A percentile compares a stretch with the other conserved stretches of the same genome.
phyloP scores from a whole-genome alignment of 768 basidiomycete genomes.

The Butyriboletus loyo region DNA sequence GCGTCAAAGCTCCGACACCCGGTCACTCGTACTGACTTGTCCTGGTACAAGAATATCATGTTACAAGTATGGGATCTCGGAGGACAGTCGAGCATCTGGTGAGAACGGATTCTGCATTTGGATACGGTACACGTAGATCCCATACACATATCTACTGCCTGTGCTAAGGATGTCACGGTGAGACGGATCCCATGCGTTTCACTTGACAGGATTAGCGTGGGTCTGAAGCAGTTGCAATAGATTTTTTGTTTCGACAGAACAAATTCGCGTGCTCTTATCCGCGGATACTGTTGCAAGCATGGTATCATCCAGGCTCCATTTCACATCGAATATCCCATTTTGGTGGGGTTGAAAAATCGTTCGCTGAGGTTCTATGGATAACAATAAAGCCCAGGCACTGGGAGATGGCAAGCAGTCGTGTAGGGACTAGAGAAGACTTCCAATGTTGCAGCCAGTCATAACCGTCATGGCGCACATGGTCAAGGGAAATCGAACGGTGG shows the following conservation, averaged over 20 bases:
- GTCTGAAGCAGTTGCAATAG: slow-evolving; percentile 50
- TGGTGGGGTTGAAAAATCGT: slow-evolving; percentile 53
- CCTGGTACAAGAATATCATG: slow-evolving; percentile 96
- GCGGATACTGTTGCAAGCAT: slow-evolving; percentile 68
- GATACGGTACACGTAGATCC: slow-evolving; percentile 47
- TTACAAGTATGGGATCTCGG: slow-evolving; percentile 99
- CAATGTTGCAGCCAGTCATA: slow-evolving; percentile 44
- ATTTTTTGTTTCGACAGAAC: slow-evolving; percentile 42
- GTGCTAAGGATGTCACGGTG: slow-evolving; percentile 58
- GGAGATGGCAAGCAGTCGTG: slow-evolving; percentile 24
- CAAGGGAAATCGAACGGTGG: slow-evolving; percentile 39
- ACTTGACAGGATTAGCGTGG: slow-evolving; percentile 69
- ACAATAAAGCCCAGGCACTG: not conserved
- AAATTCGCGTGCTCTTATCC: slow-evolving; percentile 60
- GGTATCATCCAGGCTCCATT: slow-evolving; percentile 63
- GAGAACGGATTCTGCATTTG: slow-evolving; percentile 19
- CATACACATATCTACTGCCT: slow-evolving; percentile 70
- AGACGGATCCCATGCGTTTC: slow-evolving; percentile 66
- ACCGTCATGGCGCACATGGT: slow-evolving; percentile 61
- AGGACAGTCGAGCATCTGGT: slow-evolving; percentile 95
- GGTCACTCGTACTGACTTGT: slow-evolving; percentile 10
- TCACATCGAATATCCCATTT: slow-evolving; percentile 73
- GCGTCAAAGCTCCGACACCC: slow-evolving; percentile 7
- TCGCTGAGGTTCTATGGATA: slow-evolving; percentile 47
- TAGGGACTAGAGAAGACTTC: slow-evolving; percentile 26